These are phyloP conservation scores for Xylariaceae sp. DNA, from an alignment of 2,329 filamentous ascomycete species.

Conservation along the genomic window DNA sequence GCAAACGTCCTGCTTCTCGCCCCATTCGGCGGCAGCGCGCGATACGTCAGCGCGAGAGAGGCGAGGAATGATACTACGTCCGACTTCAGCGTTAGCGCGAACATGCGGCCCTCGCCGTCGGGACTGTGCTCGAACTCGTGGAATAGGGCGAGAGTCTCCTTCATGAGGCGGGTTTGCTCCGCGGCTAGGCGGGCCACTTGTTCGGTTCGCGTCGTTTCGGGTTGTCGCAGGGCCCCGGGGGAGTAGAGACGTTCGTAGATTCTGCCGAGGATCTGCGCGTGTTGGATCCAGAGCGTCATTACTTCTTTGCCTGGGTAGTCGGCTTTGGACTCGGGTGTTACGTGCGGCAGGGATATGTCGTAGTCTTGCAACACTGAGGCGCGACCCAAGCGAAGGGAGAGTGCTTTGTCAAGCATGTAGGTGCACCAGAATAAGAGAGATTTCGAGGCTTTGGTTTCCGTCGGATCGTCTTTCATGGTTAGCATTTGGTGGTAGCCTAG, in stretches of 20 bases:
- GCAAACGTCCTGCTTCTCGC: slow-evolving; percentile 34
- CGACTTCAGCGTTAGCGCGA: slow-evolving; percentile 34
- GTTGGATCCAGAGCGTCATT: slow-evolving; percentile 46
- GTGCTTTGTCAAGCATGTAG: slow-evolving; percentile 53
- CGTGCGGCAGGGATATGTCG: slow-evolving; percentile 45
- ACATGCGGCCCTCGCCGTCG: slow-evolving; percentile 26
- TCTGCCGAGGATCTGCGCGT: slow-evolving; percentile 52
- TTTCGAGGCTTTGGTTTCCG: slow-evolving; percentile 30
- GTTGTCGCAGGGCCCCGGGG: slow-evolving; percentile 36
- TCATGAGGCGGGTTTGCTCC: slow-evolving; percentile 32
- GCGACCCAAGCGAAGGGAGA: slow-evolving; percentile 52
- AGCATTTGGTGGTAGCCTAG: slow-evolving; percentile 30
- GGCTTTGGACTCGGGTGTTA: slow-evolving; percentile 30
- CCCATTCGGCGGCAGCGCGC: slow-evolving; percentile 34
- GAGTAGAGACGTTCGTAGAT: slow-evolving; percentile 54
- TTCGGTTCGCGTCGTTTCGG: slow-evolving; percentile 29
- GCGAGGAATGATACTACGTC: slow-evolving; percentile 41
- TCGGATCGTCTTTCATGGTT: slow-evolving; percentile 24
- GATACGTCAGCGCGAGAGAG: slow-evolving; percentile 40
- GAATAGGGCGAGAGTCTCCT: slow-evolving; percentile 24
- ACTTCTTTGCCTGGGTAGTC: slow-evolving; percentile 32
- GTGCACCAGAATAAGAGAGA: slow-evolving; percentile 52
- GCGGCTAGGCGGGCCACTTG: slow-evolving; percentile 31
- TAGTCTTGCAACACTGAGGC: slow-evolving; percentile 53
- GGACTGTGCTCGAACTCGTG: slow-evolving; percentile 18